Percentiles rank a stretch among this genome's conserved stretches.
phyloP scores from a whole-genome alignment of 768 basidiomycete genomes.

The Lentinula aciculospora region DNA sequence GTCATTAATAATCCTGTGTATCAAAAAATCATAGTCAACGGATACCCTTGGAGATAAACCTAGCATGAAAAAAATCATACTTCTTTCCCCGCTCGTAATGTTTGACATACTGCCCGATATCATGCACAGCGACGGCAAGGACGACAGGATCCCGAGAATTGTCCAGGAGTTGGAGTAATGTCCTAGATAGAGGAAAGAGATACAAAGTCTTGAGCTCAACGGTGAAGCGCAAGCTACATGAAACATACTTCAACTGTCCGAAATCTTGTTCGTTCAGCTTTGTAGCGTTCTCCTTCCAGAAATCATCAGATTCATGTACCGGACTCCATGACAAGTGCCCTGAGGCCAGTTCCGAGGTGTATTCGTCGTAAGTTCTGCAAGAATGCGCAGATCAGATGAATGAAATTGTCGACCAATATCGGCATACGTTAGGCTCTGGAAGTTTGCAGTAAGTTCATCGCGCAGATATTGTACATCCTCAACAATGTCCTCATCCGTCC shows the following conservation, averaged over 20 bases:
- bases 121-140: slow-evolving; percentile 89
- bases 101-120: slow-evolving; percentile 92
- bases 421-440: slow-evolving; percentile 86
- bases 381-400: not conserved
- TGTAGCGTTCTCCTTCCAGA: slow-evolving; percentile 94
- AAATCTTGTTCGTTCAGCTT: slow-evolving; percentile 83
- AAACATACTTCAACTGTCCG: slow-evolving; percentile 73
- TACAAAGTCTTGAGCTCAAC: not conserved
- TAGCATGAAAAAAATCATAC: slow-evolving; percentile 36
- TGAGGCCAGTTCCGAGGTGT: slow-evolving; percentile 81
- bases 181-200: slow-evolving; percentile 35
- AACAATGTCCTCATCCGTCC: slow-evolving; percentile 91
- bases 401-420: not conserved
- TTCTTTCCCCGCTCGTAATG: slow-evolving; percentile 89
- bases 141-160: slow-evolving; percentile 69
- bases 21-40: slow-evolving; percentile 6
- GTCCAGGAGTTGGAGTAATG: slow-evolving; percentile 65
- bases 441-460: slow-evolving; percentile 79
- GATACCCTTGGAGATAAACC: not conserved
- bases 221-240: not conserved
- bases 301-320: slow-evolving; percentile 92
- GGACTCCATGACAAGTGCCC: slow-evolving; percentile 95
- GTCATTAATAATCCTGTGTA: slow-evolving; percentile 68
- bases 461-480: slow-evolving; percentile 88
- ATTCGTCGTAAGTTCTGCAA: slow-evolving; percentile 91